A percentile compares a stretch with the other conserved stretches of the same genome.
These are phyloP conservation scores for Castanea sativa DNA, from an alignment of 306 rosid species.

Conservation along the genomic window DNA sequence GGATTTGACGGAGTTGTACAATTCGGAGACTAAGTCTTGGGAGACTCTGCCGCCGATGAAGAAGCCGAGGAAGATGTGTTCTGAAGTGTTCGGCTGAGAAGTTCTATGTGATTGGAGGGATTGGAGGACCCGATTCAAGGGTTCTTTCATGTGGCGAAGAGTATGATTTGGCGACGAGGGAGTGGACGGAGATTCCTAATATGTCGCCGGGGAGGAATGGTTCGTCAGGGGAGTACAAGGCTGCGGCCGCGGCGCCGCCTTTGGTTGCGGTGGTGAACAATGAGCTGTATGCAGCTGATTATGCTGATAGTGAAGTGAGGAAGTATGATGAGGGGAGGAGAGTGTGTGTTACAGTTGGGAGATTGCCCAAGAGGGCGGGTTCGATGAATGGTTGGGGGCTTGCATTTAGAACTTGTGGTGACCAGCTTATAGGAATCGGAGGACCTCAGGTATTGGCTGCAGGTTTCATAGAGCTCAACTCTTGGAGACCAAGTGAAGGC, in stretches of 20 bases:
- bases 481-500: constrained; percentile 93
- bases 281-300: constrained; percentile 76
- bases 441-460: constrained; percentile 71
- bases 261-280: constrained; percentile 81
- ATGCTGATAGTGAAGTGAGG: constrained; percentile 82
- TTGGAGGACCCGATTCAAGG: constrained; percentile 62
- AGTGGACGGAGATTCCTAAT: constrained; percentile 74
- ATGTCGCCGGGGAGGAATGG: constrained; percentile 86
- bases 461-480: constrained; percentile 78
- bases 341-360: constrained; percentile 59
- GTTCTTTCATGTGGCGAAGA: constrained; percentile 84
- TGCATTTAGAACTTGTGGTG: constrained; percentile 89
- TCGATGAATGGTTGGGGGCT: constrained; percentile 97
- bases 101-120: constrained; percentile 85
- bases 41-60: constrained; percentile 70
- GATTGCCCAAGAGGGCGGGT: constrained; percentile 68
- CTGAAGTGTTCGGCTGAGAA: constrained; percentile 80
- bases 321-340: constrained; percentile 57
- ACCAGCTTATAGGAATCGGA: constrained; percentile 76
- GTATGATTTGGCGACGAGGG: constrained; percentile 57
- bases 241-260: constrained; percentile 62
- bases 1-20: constrained; percentile 69
- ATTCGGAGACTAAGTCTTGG: constrained; percentile 78
- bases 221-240: constrained; percentile 10
- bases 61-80: constrained; percentile 85